Evolutionary conservation across 331 rosid genomes (phyloP).

Genomic region (Rosa hybrid): DNA sequence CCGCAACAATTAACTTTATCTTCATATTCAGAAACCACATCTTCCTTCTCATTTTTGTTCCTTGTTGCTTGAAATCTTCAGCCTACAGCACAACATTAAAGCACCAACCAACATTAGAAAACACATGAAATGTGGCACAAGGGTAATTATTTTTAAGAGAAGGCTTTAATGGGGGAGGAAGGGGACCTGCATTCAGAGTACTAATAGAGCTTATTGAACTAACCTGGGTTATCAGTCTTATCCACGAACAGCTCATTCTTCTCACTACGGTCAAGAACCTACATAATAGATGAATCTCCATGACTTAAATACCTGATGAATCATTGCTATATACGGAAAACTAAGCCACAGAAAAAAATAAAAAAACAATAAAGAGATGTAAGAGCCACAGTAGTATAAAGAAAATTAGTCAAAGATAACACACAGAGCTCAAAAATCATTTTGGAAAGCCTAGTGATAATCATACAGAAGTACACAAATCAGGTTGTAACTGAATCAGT

Average conservation of each 20-base stretch:
- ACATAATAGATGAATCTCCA: slow-evolving; percentile 19
- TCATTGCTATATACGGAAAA: neutral
- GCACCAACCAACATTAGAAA: neutral
- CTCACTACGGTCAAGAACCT: slow-evolving; percentile 99
- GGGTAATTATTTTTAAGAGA: neutral
- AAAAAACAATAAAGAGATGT: neutral
- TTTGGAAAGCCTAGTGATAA: neutral
- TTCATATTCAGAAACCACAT: slow-evolving; percentile 94
- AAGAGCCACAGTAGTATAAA: neutral
- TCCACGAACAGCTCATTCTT: slow-evolving; percentile 90
- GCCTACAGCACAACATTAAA: slow-evolving; percentile 54
- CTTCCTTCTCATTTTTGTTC: slow-evolving; percentile 72
- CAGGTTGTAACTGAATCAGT: neutral
- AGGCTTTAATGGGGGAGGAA: too few species aligned
- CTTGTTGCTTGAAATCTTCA: slow-evolving; percentile 66
- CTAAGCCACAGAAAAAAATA: neutral
- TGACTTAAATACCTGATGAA: neutral
- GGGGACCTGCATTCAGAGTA: neutral
- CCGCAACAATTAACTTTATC: slow-evolving; percentile 72
- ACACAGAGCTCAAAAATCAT: neutral
- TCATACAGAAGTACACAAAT: slow-evolving; percentile 2
- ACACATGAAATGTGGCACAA: neutral
- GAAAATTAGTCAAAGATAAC: neutral
- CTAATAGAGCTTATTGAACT: neutral
- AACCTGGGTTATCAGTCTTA: slow-evolving; percentile 94